Evolutionary conservation across 169 alveolate genomes (phyloP), one percentile per base, ranked within the genome.

Genomic region (Plasmodium inui): DNA sequence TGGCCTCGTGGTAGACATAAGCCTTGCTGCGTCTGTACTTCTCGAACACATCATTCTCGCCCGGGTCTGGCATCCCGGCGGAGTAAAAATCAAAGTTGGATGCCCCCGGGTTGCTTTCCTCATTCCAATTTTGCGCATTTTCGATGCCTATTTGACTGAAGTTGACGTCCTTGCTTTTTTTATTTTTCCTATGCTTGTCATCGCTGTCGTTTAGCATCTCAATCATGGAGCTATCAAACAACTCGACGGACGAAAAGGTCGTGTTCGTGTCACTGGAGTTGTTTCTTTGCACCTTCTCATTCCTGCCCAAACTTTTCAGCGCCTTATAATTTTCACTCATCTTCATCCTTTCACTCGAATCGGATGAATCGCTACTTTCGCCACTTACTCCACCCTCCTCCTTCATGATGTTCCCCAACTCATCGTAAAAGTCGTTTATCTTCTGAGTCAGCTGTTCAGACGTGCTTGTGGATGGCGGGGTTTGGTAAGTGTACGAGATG

Each of bases 101-200:
- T 32, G 61, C n/a, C 19, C 32, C 46, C 10, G 46, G 30, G 26
- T 53, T 41, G 37, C 37, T 74, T 4, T 81, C 83, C 37, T 91
- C 95, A 89, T 61, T 67, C 94, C 94, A 89, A 32, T 78, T 79
- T 79, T 89, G 94, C n/a, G 94, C 89, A 89, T 89, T 89, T 89
- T 89, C 94, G 0, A 89, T 89, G 34, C 85, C 95, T 81, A 82
- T 82, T 91, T 80, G 95, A 34, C 82, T 74, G 71, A 91, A 91
- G 28, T 71, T 82, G 71, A 82, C 92, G 39, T 91, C 72, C 39
- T 91, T 80, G 41, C 84, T 82, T 91, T 91, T 91, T 82, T 91
- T 80, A 22, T 81, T 71, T 71, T 91, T 91, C 72, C 71, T 89
- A 9, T 28, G 22, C 14, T 61, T 50, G 4, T 89, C 82, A 81